Base-by-base conservation (phyloP, 768 basidiomycete genomes). In the Cystofilobasidium ferigula region DNA sequence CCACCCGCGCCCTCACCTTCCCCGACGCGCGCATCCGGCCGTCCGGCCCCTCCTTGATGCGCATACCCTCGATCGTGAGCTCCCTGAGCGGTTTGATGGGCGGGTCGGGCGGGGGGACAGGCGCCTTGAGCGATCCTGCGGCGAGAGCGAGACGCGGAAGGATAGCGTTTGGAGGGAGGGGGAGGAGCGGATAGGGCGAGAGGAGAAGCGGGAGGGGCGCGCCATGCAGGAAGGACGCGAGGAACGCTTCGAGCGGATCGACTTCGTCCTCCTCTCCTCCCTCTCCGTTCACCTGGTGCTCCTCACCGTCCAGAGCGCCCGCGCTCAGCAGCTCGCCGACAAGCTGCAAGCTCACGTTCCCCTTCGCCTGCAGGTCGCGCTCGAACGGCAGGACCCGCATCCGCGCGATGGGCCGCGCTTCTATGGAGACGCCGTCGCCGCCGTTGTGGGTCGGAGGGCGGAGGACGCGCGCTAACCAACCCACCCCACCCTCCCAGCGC, bases 241-340 rank as follows among this genome's bases (percentile, higher is more conserved):
- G 51, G 51, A 54, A 54, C 28, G 51, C 51, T 32, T 54, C 51
- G 28, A 54, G 30, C 51, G 51, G 28, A n/a, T n/a, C 26, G 26
- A 28, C 16, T 6, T 30, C 51, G 20, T 30, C 28, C 30, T n/a
- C n/a, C n/a, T n/a, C n/a, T n/a, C n/a, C n/a, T n/a, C n/a, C n/a
- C n/a, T n/a, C n/a, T n/a, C n/a, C n/a, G n/a, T n/a, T n/a, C n/a
- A n/a, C n/a, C n/a, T n/a, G n/a, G n/a, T n/a, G n/a, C n/a, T n/a
- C 51, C 6, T 16, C 28, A 3, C 16, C 51, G 30, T 16, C 51
- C 51, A 28, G 8, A 2, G 28, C 2, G 13, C 3, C 10, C 10
- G 1, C 20, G 28, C 6, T 5, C 20, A 30, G 16, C 28, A 54
- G 7, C 51, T 54, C 51, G 51, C 51, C 51, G 13, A 16, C 2